Base-by-base conservation (phyloP, 352 stramenopile genomes). In the Phytophthora tubulina region DNA sequence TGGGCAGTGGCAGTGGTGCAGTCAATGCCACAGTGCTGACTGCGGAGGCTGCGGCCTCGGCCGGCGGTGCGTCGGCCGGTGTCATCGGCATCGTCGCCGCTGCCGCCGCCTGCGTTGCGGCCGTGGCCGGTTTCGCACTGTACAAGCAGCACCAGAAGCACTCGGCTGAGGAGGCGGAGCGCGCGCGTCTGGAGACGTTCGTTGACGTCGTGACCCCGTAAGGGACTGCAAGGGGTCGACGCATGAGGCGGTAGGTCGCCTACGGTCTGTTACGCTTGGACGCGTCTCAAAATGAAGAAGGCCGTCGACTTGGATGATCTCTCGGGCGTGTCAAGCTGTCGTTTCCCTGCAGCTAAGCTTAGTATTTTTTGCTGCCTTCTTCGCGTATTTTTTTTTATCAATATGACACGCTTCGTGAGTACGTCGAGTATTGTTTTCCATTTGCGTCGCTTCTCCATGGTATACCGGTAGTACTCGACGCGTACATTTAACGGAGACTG, bases 131-230 rank as follows among this genome's bases (percentile, higher is more conserved):
- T 36, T 73, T 73, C 10, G 52, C 66, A 17, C 59, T 82, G 35
- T 82, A 82, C 73, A 80, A 80, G 45, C 76, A 82, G 63, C 45
- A 80, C 72, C 64, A 82, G 67, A 77, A 75, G 39, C 49, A 54
- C 31, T 49, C 61, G 49, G 60, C 61, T 1, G 33, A 56, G 17
- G 33, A 14, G 14, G 70, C 51, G 5, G 57, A 76, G n/a, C 57
- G 48, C 2, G 38, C 35, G 5, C 50, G 59, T 38, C 32, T 45
- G 30, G 32, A 68, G 49, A 74, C 55, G 46, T 75, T 70, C 46
- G 64, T 78, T 17, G 70, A 78, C 48, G 68, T 82, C 54, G 67
- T 82, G 60, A 82, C 75, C 5, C 75, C 75, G 42, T 82, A 75
- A 73, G 41, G 11, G 44, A 51, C 35, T 15, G 30, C 14, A 30